These are phyloP conservation scores for Brassica rapa DNA, from an alignment of 345 rosid species.

Conservation along the genomic window DNA sequence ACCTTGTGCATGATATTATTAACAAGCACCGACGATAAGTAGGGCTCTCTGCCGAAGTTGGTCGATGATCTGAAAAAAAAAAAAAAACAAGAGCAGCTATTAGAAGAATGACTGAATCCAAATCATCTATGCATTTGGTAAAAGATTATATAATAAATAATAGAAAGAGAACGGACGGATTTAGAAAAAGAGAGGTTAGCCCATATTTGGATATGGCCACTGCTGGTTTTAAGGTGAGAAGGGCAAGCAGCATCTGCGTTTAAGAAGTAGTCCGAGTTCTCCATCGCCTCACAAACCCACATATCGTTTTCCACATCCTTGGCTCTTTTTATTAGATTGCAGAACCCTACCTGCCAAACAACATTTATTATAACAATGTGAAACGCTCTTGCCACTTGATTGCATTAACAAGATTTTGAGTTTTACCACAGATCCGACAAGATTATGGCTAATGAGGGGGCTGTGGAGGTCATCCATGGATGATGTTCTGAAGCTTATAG, in stretches of 20 bases:
- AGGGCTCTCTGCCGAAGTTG: conserved; percentile 58
- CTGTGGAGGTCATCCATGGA: conserved; percentile 48
- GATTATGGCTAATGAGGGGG: conserved; percentile 61
- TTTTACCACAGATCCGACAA: conserved; percentile 72
- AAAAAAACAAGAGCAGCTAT: not conserved
- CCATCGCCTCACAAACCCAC: conserved; percentile 89
- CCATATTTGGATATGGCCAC: conserved; percentile 59
- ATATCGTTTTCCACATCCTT: conserved; percentile 66
- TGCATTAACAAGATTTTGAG: conserved; percentile 4
- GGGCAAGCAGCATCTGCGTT: conserved; percentile 50
- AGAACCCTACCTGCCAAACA: conserved; percentile 72
- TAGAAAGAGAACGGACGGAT: conserved; percentile 44
- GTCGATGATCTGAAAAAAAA: conserved; percentile 50
- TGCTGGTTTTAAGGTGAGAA: conserved; percentile 66
- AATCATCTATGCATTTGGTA: not conserved
- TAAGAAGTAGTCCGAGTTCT: conserved; percentile 63
- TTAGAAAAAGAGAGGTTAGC: conserved; percentile 56
- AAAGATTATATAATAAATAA: not conserved
- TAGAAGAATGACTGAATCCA: not conserved
- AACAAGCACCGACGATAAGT: conserved; percentile 49
- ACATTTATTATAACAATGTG: not conserved
- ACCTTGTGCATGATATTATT: conserved; percentile 2
- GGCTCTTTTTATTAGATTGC: conserved; percentile 76
- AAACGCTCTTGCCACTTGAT: not conserved
- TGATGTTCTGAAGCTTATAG: conserved; percentile 76